Conservation (phyloP, 2,329 filamentous ascomycete genomes). For the Alternaria gansuensis region DNA sequence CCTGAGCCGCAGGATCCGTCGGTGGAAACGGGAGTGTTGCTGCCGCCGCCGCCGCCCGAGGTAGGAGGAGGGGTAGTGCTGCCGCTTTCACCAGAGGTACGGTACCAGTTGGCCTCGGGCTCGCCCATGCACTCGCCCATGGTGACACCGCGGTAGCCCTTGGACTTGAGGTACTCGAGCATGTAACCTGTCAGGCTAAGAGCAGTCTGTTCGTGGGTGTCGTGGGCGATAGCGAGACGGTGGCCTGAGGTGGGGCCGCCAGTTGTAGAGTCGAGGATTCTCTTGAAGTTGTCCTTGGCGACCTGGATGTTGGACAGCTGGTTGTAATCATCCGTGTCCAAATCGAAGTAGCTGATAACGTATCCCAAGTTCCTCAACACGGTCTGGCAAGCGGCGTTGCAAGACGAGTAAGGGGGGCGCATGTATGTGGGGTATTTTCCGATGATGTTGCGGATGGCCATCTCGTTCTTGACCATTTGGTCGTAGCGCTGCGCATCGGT, state of each 20-base stretch:
- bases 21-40: conserved; percentile 29
- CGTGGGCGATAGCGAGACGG: conserved; percentile 64
- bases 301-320: conserved; percentile 48
- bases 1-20: conserved; percentile 38
- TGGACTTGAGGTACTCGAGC: conserved; percentile 52
- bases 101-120: conserved; percentile 60
- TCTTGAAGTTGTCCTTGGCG: conserved; percentile 54
- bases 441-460: conserved; percentile 64
- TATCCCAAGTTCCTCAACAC: conserved; percentile 61
- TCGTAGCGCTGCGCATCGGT: conserved; percentile 57
- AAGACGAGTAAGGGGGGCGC: conserved; percentile 60
- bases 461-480: conserved; percentile 64
- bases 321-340: conserved; percentile 63
- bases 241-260: conserved; percentile 30
- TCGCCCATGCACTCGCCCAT: conserved; percentile 61
- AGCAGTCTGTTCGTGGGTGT: conserved; percentile 59
- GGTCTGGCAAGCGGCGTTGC: conserved; percentile 52
- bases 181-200: conserved; percentile 56
- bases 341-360: conserved; percentile 68
- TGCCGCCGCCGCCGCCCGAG: conserved; percentile 25
- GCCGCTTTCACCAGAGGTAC: conserved; percentile 49
- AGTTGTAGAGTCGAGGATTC: conserved; percentile 35
- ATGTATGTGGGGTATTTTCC: conserved; percentile 66
- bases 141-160: conserved; percentile 57
- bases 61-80: conserved; percentile 21